Conservation (phyloP, 352 stramenopile species). For the Albugo candida region DNA sequence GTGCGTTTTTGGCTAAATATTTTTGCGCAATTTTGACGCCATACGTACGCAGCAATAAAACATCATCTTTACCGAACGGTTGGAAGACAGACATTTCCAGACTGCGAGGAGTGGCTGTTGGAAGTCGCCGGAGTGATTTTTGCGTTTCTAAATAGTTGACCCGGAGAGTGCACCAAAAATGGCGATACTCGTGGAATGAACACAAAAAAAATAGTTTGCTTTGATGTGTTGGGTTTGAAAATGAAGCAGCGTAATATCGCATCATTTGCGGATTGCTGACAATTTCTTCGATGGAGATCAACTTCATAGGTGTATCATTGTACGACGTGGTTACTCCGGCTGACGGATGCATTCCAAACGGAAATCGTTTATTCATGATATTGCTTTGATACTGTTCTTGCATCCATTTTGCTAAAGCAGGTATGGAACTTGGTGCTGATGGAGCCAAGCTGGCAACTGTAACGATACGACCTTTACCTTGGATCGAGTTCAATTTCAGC, state of each 20-base stretch:
- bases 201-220: constrained; percentile 71
- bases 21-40: constrained; percentile 77
- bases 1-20: constrained; percentile 52
- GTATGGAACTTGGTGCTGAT: too few relatives aligned
- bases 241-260: constrained; percentile 54
- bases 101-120: background rate
- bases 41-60: constrained; percentile 65
- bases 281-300: constrained; percentile 61
- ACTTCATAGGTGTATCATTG: constrained; percentile 10
- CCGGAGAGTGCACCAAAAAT: constrained; percentile 48
- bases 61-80: constrained; percentile 63
- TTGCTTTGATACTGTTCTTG: constrained; percentile 54
- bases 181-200: constrained; percentile 54
- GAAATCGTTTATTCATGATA: constrained; percentile 15
- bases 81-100: constrained; percentile 4
- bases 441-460: too few relatives aligned
- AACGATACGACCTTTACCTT: too few relatives aligned
- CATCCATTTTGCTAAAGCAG: constrained; percentile 17
- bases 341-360: background rate
- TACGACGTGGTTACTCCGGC: background rate
- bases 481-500: too few relatives aligned
- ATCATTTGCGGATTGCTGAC: constrained; percentile 66
- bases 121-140: background rate
- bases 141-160: constrained; percentile 30
- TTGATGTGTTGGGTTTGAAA: constrained; percentile 25